phyloP scores from a whole-genome alignment of 1,284 basidiomycete species.

The Quambalaria eucalypti region DNA sequence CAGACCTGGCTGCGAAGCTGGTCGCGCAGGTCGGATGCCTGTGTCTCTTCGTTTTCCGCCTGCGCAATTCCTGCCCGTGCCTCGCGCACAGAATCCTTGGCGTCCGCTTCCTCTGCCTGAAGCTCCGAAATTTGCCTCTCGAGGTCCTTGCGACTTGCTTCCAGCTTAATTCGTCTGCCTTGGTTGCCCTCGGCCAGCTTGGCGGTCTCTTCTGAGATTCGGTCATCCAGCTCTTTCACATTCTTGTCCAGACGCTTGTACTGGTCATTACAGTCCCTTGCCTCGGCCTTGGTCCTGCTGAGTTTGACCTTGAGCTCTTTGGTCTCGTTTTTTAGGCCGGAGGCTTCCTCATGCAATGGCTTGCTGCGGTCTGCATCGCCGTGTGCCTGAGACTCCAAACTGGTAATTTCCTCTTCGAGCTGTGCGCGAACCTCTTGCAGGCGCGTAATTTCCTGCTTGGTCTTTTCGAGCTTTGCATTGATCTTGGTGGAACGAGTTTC shows the following conservation, averaged over 20 bases:
- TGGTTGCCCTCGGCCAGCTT: slow-evolving; percentile 37
- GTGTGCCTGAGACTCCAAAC: background rate
- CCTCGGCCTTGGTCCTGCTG: background rate
- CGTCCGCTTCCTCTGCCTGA: background rate
- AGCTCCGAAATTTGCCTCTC: slow-evolving; percentile 16
- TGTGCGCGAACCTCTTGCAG: too few relatives aligned
- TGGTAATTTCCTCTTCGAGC: too few relatives aligned
- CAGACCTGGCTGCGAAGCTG: background rate
- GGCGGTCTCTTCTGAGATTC: slow-evolving; percentile 51
- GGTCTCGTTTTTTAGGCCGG: background rate
- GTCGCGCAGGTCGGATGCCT: background rate
- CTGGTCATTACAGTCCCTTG: background rate
- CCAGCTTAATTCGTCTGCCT: slow-evolving; percentile 18
- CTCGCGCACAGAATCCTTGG: background rate
- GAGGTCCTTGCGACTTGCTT: slow-evolving; percentile 15
- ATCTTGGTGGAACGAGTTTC: too few relatives aligned
- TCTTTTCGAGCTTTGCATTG: slow-evolving; percentile 36
- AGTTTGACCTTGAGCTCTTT: background rate
- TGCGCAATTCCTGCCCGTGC: too few relatives aligned
- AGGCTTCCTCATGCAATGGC: background rate
- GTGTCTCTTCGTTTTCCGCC: too few relatives aligned
- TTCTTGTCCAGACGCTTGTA: slow-evolving; percentile 13
- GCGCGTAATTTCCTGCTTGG: too few relatives aligned
- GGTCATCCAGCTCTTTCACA: slow-evolving; percentile 53
- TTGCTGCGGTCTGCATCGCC: background rate